Base-by-base conservation (phyloP, 768 basidiomycete species). In the Tephrocybe sp. region DNA sequence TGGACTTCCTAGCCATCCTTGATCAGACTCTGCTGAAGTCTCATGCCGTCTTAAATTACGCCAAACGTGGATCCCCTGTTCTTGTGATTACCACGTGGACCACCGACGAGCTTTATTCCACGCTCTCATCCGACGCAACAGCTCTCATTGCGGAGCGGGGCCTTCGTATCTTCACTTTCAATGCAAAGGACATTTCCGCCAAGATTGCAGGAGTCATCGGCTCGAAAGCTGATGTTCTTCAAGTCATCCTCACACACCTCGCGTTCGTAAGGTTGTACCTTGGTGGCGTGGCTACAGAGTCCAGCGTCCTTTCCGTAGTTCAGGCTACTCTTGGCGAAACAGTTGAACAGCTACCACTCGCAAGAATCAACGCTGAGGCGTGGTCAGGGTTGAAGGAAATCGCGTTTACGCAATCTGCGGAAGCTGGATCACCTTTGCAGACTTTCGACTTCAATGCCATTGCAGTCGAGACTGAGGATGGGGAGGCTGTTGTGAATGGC, bases 211-310 rank as follows among this genome's bases (percentile, higher is more conserved):
- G 68, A 16, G 60, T 63, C 9, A 60, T 65, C n/a, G 63, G 65
- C 12, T 51, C 67, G 3, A 53, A 62, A 8, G 68, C 67, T 47
- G 73, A 77, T 34, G 68, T 72, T 1, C 57, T 79, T 6, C 77
- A 87, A 58, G 74, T 71, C 54, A 66, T 89, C 53, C 61, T 90
- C 29, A 78, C 83, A 36, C 81, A 90, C 57, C 73, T 94, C 23
- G 86, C 88, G 1, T 91, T 97, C 74, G 68, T 97, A 61, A 77
- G 91, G 45, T 74, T 98, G 25, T 98, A 88, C 68, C 71, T 92
- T 33, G 89, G 87, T 23, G 67, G 73, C 42, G 68, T 71, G n/a
- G 84, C 83, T 6, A 76, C 69, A 19, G 77, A 85, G 61, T 63
- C 66, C 1, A 64, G 74, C 5, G 71, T 90, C 15, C 60, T 76